A percentile compares a stretch with the other conserved stretches of the same genome.
These are phyloP conservation scores for Verticillium klebahnii DNA, from an alignment of 2,329 filamentous ascomycete species.

Conservation along the genomic window DNA sequence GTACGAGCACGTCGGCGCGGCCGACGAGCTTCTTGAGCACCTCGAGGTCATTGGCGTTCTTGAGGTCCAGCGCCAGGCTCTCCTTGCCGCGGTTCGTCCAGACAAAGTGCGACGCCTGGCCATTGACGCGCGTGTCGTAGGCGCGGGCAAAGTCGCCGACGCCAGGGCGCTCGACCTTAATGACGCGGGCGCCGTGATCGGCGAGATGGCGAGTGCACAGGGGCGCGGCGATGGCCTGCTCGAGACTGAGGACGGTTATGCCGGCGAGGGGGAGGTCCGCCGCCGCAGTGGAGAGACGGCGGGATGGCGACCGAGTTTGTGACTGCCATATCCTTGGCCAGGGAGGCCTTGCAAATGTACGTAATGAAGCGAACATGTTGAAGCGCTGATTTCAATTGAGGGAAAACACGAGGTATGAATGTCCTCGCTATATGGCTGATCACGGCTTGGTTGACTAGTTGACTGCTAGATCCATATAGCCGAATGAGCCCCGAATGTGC, in stretches of 20 bases:
- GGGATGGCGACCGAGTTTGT: neutral
- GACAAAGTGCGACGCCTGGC: constrained; percentile 49
- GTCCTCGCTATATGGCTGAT: no score
- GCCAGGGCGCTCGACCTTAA: constrained; percentile 48
- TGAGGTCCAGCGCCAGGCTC: constrained; percentile 45
- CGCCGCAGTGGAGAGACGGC: neutral
- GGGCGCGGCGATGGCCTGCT: constrained; percentile 50
- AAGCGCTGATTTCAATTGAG: neutral
- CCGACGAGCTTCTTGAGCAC: constrained; percentile 37
- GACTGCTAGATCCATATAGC: neutral
- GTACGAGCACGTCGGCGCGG: constrained; percentile 46
- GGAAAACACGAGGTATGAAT: no score
- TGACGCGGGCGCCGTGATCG: constrained; percentile 48
- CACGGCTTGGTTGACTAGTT: neutral
- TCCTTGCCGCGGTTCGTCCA: constrained; percentile 52
- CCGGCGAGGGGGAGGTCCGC: constrained; percentile 25
- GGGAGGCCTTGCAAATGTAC: neutral
- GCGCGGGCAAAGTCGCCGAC: constrained; percentile 48
- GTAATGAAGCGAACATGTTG: neutral
- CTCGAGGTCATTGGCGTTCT: constrained; percentile 34
- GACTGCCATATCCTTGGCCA: neutral
- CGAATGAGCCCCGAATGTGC: neutral
- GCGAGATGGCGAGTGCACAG: constrained; percentile 51
- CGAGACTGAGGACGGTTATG: constrained; percentile 46
- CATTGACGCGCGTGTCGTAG: constrained; percentile 45